These are phyloP conservation scores for Plasmodium inui DNA, from an alignment of 169 alveolate species.

Conservation along the genomic window DNA sequence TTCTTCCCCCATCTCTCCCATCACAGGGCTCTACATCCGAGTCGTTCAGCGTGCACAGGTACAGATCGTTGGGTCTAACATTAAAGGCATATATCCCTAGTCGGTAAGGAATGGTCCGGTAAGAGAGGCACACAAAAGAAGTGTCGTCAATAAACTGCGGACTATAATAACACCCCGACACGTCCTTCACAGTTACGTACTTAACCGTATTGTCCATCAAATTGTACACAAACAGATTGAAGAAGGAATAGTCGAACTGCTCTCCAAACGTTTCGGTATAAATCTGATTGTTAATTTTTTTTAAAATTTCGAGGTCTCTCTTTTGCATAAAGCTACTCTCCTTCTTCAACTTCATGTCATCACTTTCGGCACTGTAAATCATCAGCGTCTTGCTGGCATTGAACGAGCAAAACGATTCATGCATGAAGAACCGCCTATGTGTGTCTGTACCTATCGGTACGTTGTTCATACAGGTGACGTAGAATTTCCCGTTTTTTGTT, in stretches of 20 bases:
- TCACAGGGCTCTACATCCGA: neutral
- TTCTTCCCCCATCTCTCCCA: neutral
- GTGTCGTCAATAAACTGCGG: slow-evolving; percentile 75
- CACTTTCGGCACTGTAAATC: slow-evolving; percentile 70
- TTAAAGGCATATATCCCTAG: slow-evolving; percentile 65
- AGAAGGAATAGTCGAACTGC: slow-evolving; percentile 33
- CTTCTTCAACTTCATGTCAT: slow-evolving; percentile 23
- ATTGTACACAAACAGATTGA: slow-evolving; percentile 69
- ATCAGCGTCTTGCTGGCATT: slow-evolving; percentile 45
- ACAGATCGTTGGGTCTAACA: slow-evolving; percentile 39
- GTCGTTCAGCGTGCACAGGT: slow-evolving; percentile 43
- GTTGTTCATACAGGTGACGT: slow-evolving; percentile 41
- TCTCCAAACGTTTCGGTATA: slow-evolving; percentile 73
- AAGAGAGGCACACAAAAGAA: slow-evolving; percentile 65
- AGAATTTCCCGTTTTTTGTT: slow-evolving; percentile 14
- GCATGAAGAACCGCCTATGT: slow-evolving; percentile 46
- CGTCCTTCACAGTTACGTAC: slow-evolving; percentile 26
- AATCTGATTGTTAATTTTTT: slow-evolving; percentile 45
- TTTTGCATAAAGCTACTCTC: neutral
- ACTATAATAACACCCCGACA: slow-evolving; percentile 40
- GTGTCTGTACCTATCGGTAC: slow-evolving; percentile 13
- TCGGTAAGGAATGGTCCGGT: slow-evolving; percentile 46
- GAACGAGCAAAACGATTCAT: slow-evolving; percentile 54
- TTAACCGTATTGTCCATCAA: slow-evolving; percentile 46
- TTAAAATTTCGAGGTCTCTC: slow-evolving; percentile 29